Evolutionary conservation across 768 basidiomycete genomes (phyloP), one percentile per base, ranked within the genome.

Genomic region (Mrakia blollopis): DNA sequence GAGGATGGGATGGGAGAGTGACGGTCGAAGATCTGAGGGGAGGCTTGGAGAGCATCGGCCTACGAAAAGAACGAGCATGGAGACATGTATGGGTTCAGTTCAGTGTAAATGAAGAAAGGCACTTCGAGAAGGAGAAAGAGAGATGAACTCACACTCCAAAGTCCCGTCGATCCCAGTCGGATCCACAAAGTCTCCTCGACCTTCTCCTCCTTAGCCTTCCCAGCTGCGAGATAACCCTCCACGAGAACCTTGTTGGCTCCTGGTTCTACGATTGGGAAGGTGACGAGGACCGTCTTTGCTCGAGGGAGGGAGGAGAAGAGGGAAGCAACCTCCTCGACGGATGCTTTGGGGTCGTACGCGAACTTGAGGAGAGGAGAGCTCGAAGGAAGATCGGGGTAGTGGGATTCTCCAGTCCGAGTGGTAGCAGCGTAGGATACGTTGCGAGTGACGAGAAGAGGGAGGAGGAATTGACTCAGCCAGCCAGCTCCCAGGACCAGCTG

Each of bases 391-490:
- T 47, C 52, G 5, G 72, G 72, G 60, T 74, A 74, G 63, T 74
- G 73, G 21, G 73, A 47, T 16, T 39, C 28, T 1, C 89, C 89
- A 60, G 86, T 82, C 32, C 89, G 86, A n/a, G 86, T 87, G 0
- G 89, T 90, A 3, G 87, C 85, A 3, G 87, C 87, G 81, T 85
- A 86, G 0, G 84, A 83, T 73, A 89, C 73, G 14, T 81, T 78
- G 28, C 85, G 83, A 25, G 83, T 79, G 3, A 80, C 37, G 81
- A 88, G 88, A 41, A 88, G 87, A 0, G 89, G 87, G 52, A 88
- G 84, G 35, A 90, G 85, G 83, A 90, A 91, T 11, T 84, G 85
- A 0, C 87, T 88, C 7, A 88, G 88, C 89, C 90, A 91, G 44
- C 89, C 89, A 37, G 88, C 88, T 47, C 89, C 90, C 68, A 91